Conservation (phyloP, 2,329 filamentous ascomycete species). For the Talaromyces sp. region DNA sequence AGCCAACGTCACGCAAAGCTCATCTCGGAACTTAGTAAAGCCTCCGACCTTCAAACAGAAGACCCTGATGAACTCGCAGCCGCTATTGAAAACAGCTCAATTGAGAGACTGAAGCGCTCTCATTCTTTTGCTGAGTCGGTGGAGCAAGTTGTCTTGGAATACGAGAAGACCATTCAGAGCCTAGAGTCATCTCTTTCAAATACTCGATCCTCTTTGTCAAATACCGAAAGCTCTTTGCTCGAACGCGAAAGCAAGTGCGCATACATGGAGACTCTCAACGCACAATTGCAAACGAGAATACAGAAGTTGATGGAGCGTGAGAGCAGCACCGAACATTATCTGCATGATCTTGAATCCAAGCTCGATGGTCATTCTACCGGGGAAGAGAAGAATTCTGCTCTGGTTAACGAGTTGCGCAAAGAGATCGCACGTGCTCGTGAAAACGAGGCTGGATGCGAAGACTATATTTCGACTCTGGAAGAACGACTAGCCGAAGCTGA, state of each 20-base stretch:
- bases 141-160: slow-evolving; percentile 92
- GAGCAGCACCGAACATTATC: slow-evolving; percentile 83
- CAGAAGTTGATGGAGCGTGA: slow-evolving; percentile 92
- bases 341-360: slow-evolving; percentile 85
- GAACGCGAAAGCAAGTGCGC: slow-evolving; percentile 94
- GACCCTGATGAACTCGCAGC: slow-evolving; percentile 48
- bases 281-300: slow-evolving; percentile 82
- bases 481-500: slow-evolving; percentile 93
- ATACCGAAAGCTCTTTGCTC: slow-evolving; percentile 77
- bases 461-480: slow-evolving; percentile 95
- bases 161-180: slow-evolving; percentile 96
- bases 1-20: slow-evolving; percentile 93
- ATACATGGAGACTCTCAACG: slow-evolving; percentile 87
- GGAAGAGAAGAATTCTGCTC: slow-evolving; percentile 85
- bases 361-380: slow-evolving; percentile 86
- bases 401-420: slow-evolving; percentile 83
- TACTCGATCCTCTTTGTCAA: slow-evolving; percentile 77
- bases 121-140: slow-evolving; percentile 95
- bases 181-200: slow-evolving; percentile 88
- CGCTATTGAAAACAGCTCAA: slow-evolving; percentile 69
- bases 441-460: slow-evolving; percentile 84
- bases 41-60: slow-evolving; percentile 58
- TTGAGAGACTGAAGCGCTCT: slow-evolving; percentile 86
- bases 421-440: slow-evolving; percentile 85
- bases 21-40: slow-evolving; percentile 87